Evolutionary conservation across 2,329 filamentous ascomycete genomes (phyloP).

Genomic region (Paraphaeosphaeria minitans): DNA sequence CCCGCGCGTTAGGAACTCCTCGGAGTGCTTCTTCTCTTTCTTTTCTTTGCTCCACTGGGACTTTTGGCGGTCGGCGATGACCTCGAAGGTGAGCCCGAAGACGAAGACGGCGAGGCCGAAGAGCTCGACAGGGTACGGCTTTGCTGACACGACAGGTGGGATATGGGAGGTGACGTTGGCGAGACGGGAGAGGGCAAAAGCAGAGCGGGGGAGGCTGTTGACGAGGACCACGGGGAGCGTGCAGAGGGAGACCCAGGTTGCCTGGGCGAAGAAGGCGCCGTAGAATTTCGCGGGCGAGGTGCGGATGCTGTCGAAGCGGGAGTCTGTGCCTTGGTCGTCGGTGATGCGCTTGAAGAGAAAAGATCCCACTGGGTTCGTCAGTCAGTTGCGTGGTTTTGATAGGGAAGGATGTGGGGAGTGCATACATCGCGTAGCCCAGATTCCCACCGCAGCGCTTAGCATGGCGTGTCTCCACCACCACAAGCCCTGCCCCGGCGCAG

Average conservation of each 20-base stretch:
- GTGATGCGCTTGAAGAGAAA: conserved; percentile 69
- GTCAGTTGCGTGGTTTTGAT: no score
- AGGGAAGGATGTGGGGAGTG: not conserved
- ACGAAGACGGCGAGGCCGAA: conserved; percentile 63
- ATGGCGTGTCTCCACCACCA: conserved; percentile 67
- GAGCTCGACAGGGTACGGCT: conserved; percentile 56
- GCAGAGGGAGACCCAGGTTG: conserved; percentile 71
- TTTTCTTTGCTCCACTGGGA: conserved; percentile 64
- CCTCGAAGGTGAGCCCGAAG: conserved; percentile 65
- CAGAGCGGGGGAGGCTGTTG: conserved; percentile 63
- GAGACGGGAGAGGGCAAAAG: conserved; percentile 44
- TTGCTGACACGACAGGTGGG: conserved; percentile 49
- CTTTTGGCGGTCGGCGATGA: conserved; percentile 69
- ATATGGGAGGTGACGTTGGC: conserved; percentile 46
- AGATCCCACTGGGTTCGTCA: conserved; percentile 55
- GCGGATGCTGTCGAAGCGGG: conserved; percentile 62
- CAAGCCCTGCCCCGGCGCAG: conserved; percentile 30
- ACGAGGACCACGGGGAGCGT: conserved; percentile 68
- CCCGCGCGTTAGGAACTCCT: conserved; percentile 68
- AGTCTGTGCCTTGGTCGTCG: conserved; percentile 62
- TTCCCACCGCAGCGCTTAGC: conserved; percentile 59
- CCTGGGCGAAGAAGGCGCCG: conserved; percentile 64
- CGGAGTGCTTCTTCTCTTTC: conserved; percentile 68
- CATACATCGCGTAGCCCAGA: conserved; percentile 68
- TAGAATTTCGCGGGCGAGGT: conserved; percentile 59